Conservation (phyloP, 192 early-diverging fungal species). For the Backusella psychrophila region DNA sequence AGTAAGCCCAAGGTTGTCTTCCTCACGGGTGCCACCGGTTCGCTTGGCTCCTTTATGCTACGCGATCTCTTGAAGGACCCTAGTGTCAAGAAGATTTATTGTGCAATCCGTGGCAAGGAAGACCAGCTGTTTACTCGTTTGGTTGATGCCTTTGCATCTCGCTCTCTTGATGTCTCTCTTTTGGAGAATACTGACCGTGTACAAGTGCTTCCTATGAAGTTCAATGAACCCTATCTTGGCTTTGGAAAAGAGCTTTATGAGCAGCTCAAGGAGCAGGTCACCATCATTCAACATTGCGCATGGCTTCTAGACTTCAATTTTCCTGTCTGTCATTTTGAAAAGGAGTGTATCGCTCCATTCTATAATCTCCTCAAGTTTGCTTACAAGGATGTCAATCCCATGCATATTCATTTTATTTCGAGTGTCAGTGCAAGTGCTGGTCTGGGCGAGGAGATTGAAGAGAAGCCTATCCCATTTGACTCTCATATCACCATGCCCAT, state of each 20-base stretch:
- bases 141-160: conserved; percentile 12
- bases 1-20: conserved; percentile 22
- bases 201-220: conserved; percentile 19
- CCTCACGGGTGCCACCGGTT: conserved; percentile 37
- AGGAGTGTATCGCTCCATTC: conserved; percentile 24
- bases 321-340: conserved; percentile 29
- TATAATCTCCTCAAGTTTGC: conserved; percentile 28
- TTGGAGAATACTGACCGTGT: conserved; percentile 1
- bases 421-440: conserved; percentile 31
- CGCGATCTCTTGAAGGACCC: conserved; percentile 16
- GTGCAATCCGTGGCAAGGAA: conserved; percentile 27
- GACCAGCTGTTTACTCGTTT: conserved; percentile 9
- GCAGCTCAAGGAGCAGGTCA: conserved; percentile 23
- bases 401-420: conserved; percentile 29
- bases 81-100: conserved; percentile 26
- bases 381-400: conserved; percentile 8
- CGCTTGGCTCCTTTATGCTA: conserved; percentile 29
- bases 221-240: conserved; percentile 26
- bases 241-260: conserved; percentile 16
- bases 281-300: conserved; percentile 26
- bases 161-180: conserved; percentile 11
- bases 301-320: conserved; percentile 39
- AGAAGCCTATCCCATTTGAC: conserved; percentile 17
- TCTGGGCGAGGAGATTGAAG: not conserved
- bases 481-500: conserved; percentile 25